These are phyloP conservation scores for Sequoiadendron giganteum DNA, from an alignment of 75 land plant genomes.

Conservation along the genomic window DNA sequence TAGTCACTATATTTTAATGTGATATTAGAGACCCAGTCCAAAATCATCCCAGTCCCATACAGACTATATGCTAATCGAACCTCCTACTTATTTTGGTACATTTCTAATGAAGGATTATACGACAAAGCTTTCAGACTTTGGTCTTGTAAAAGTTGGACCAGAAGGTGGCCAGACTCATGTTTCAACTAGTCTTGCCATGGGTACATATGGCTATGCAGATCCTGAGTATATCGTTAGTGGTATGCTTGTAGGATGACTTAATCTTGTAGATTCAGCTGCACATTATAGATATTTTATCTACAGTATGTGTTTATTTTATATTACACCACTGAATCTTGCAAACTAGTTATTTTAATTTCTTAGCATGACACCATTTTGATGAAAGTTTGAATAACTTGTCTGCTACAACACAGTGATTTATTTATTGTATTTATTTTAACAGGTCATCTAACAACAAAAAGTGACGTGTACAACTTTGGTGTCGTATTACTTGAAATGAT, in stretches of 20 bases:
- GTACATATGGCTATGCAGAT: conserved; percentile 9
- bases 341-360: background rate
- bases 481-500: conserved; percentile 79
- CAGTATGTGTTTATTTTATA: too few relatives aligned
- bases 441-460: conserved; percentile 49
- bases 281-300: background rate
- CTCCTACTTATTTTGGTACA: background rate
- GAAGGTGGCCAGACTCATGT: conserved; percentile 9
- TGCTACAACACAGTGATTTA: conserved; percentile 4
- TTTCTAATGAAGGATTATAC: background rate
- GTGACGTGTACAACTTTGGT: conserved; percentile 82
- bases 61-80: background rate
- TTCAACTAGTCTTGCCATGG: background rate
- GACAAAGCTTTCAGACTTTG: conserved; percentile 4
- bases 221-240: conserved; percentile 7
- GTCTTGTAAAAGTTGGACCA: conserved; percentile 11
- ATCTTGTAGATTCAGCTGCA: background rate
- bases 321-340: background rate
- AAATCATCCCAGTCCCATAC: background rate
- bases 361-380: background rate
- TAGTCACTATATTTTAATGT: background rate
- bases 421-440: conserved; percentile 19
- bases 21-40: background rate
- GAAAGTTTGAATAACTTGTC: background rate
- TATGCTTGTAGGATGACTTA: background rate